Base-by-base conservation (phyloP, 768 basidiomycete species). In the Collybia sordida region DNA sequence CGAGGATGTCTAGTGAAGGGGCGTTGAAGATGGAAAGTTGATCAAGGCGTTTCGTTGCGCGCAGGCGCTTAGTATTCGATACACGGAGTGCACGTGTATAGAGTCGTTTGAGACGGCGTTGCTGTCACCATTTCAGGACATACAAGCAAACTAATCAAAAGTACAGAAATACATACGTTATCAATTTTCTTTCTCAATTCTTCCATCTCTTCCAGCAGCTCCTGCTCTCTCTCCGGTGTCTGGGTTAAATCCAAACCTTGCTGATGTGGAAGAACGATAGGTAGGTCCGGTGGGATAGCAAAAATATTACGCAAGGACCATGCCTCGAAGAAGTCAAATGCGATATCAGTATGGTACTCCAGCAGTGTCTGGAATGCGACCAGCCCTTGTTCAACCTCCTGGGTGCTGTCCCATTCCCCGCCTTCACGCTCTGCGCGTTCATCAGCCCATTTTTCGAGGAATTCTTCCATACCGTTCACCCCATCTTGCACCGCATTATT, bases 241-340 rank as follows among this genome's bases (percentile, higher is more conserved):
- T 73, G 64, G 2, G 79, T 78, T 46, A 95, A 73, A 66, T 93
- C 80, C 24, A 93, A 69, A 0, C 81, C 80, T 45, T 77, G 76
- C 49, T 95, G 93, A 60, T 91, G 90, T 2, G 88, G 88, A 3
- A 85, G 75, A 12, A 92, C 82, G 25, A 92, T 70, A 0, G 85
- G 85, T 27, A 91, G 59, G 52, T 85, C 82, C 2, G 79, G 73
- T 0, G 85, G 81, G 14, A 93, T 77, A 45, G 83, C 80, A 59
- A 96, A 96, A 49, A 93, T 88, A 67, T 96, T 97, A 36, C 92
- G 74, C 60, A 93, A 65, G 8, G 83, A 85, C 93, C 93, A 96
- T 0, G 85, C 86, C 68, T 93, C 93, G 59, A 97, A 90, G 62
- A 87, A 89, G 64, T 97, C 93, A 52, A 95, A 91, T 0, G 93